These are phyloP conservation scores for Melanogaster broomeanus DNA, from an alignment of 768 basidiomycete species.

Conservation along the genomic window DNA sequence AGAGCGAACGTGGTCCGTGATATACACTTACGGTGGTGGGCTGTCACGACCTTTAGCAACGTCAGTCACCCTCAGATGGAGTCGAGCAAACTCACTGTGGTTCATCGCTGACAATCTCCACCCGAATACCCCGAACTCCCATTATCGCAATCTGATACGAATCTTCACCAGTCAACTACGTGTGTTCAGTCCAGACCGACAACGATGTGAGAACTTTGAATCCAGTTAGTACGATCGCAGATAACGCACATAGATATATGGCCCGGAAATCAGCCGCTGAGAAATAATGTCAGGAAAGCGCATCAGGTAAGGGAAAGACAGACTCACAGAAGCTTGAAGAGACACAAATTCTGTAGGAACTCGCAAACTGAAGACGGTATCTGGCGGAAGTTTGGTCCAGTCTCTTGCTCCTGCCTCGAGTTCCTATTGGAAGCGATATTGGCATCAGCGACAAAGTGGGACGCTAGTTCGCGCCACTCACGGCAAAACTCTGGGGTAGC, in stretches of 20 bases:
- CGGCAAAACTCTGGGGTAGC: constrained; percentile 72
- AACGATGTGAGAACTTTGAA: constrained; percentile 7
- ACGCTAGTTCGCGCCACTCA: constrained; percentile 35
- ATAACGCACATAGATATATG: constrained; percentile 75
- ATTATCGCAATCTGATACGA: constrained; percentile 88
- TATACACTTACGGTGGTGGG: constrained; percentile 49
- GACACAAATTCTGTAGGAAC: constrained; percentile 89
- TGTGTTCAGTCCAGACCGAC: constrained; percentile 21
- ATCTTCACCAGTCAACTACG: constrained; percentile 78
- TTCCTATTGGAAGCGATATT: constrained; percentile 50
- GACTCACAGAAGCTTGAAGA: constrained; percentile 75
- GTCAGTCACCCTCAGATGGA: background rate
- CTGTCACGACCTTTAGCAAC: constrained; percentile 28
- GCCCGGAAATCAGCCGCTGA: constrained; percentile 77
- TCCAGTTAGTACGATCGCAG: constrained; percentile 13
- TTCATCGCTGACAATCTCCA: constrained; percentile 86
- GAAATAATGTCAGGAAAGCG: constrained; percentile 22
- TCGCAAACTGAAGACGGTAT: constrained; percentile 71
- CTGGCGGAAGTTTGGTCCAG: constrained; percentile 86
- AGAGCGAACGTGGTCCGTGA: constrained; percentile 12
- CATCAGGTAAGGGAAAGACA: constrained; percentile 8
- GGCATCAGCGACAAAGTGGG: constrained; percentile 1
- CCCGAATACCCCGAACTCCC: constrained; percentile 78
- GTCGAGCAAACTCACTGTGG: constrained; percentile 61
- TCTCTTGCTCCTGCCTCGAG: constrained; percentile 78